Evolutionary conservation across 345 rosid genomes (phyloP).

Genomic region (Eutrema japonicum): DNA sequence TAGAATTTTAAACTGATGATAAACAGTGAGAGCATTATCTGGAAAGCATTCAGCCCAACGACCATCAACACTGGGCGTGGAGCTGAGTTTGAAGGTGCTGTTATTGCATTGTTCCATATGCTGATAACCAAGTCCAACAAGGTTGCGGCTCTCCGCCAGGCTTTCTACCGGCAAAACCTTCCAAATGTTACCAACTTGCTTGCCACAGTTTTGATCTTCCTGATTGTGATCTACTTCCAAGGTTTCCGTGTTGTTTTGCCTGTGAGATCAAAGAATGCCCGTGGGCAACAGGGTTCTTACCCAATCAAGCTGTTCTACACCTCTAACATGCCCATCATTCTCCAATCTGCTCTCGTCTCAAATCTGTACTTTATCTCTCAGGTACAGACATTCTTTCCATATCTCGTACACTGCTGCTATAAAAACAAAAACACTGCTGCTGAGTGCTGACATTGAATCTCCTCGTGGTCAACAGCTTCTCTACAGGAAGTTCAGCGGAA

Average conservation of each 20-base stretch:
- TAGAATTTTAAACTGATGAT: background rate
- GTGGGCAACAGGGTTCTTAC: slow-evolving; percentile 92
- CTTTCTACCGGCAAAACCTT: slow-evolving; percentile 86
- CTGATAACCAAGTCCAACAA: slow-evolving; percentile 77
- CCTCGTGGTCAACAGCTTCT: slow-evolving; percentile 56
- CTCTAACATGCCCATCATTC: slow-evolving; percentile 91
- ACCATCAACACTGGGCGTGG: slow-evolving; percentile 89
- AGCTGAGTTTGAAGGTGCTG: slow-evolving; percentile 94
- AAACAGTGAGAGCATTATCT: slow-evolving; percentile 75
- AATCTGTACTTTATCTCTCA: slow-evolving; percentile 86
- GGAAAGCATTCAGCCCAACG: slow-evolving; percentile 92
- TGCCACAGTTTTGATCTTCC: slow-evolving; percentile 78
- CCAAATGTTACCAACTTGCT: slow-evolving; percentile 88
- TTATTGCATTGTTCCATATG: slow-evolving; percentile 81
- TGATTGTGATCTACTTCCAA: slow-evolving; percentile 90
- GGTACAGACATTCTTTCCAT: slow-evolving; percentile 46
- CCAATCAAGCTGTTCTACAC: slow-evolving; percentile 90
- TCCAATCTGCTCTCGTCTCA: slow-evolving; percentile 84
- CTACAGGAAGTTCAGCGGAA: slow-evolving; percentile 78
- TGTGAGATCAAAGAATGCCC: slow-evolving; percentile 90
- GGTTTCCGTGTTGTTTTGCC: slow-evolving; percentile 92
- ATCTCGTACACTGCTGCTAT: background rate
- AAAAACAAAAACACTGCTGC: background rate
- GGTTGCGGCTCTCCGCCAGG: slow-evolving; percentile 80
- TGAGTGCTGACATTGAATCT: background rate